A percentile compares a stretch with the other conserved stretches of the same genome.
Evolutionary conservation across 2,329 filamentous ascomycete genomes (phyloP).

Genomic region (Paecilomyces sp.): DNA sequence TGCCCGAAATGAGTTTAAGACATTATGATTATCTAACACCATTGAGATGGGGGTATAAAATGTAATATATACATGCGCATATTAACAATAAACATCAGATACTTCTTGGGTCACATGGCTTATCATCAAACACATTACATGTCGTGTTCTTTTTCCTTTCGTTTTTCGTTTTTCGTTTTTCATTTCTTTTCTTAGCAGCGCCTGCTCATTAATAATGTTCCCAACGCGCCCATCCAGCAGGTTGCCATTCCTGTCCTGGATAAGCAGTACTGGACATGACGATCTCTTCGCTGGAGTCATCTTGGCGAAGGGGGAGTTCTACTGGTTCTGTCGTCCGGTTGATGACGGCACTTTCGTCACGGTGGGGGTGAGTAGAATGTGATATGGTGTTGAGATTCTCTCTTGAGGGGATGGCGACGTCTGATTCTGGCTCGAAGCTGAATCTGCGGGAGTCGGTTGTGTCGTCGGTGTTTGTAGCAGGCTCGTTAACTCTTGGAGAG

Average conservation of each 20-base stretch:
- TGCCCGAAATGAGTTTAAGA: neutral
- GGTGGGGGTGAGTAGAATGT: slow-evolving; percentile 12
- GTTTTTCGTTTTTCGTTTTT: too few species aligned
- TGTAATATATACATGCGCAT: neutral
- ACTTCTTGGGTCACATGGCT: neutral
- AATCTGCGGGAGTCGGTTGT: slow-evolving; percentile 3
- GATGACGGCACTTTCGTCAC: slow-evolving; percentile 14
- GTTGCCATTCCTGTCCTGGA: slow-evolving; percentile 42
- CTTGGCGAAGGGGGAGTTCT: slow-evolving; percentile 25
- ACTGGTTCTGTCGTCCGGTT: slow-evolving; percentile 20
- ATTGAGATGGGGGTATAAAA: neutral
- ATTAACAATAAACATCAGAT: neutral
- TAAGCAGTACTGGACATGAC: slow-evolving; percentile 43
- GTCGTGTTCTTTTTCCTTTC: neutral
- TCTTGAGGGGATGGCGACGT: neutral
- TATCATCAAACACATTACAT: neutral
- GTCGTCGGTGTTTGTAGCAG: neutral
- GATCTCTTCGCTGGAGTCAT: slow-evolving; percentile 39
- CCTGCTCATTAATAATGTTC: slow-evolving; percentile 6
- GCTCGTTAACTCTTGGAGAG: neutral
- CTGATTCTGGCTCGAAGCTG: neutral
- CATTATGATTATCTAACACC: neutral
- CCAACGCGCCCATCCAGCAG: slow-evolving; percentile 13
- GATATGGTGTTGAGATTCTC: slow-evolving; percentile 1
- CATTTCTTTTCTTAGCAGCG: too few species aligned